These are phyloP conservation scores for Hypoxylon sp. DNA, from an alignment of 2,329 filamentous ascomycete genomes.

Conservation along the genomic window DNA sequence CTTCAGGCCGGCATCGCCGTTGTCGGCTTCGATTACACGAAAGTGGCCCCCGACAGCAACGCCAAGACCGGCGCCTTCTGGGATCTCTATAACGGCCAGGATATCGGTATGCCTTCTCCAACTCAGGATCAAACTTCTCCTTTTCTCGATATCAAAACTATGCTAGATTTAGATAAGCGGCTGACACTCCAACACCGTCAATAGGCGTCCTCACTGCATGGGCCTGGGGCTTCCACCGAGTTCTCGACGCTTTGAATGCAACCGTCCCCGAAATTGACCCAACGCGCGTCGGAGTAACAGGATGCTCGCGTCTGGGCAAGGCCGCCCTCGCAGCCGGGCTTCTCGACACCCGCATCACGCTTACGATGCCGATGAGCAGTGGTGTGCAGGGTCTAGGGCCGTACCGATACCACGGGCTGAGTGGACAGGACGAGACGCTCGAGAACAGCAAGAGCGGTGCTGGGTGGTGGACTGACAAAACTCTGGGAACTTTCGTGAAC, in stretches of 20 bases:
- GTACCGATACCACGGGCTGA: slow-evolving; percentile 63
- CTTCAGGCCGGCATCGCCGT: slow-evolving; percentile 62
- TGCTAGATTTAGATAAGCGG: too few species aligned
- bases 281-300: slow-evolving; percentile 61
- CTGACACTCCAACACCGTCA: too few species aligned
- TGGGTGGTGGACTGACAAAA: slow-evolving; percentile 68
- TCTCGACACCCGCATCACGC: slow-evolving; percentile 64
- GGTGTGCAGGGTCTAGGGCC: slow-evolving; percentile 68
- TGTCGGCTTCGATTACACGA: slow-evolving; percentile 63
- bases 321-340: slow-evolving; percentile 66
- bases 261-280: slow-evolving; percentile 62
- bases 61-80: slow-evolving; percentile 64
- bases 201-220: slow-evolving; percentile 65
- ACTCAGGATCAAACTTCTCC: too few species aligned
- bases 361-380: slow-evolving; percentile 69
- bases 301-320: slow-evolving; percentile 68
- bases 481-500: slow-evolving; percentile 69
- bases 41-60: slow-evolving; percentile 63
- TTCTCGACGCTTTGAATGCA: slow-evolving; percentile 64
- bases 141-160: too few species aligned
- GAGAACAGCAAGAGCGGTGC: slow-evolving; percentile 66
- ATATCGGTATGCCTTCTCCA: slow-evolving; percentile 58
- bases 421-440: slow-evolving; percentile 61
- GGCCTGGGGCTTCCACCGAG: slow-evolving; percentile 68
- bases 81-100: slow-evolving; percentile 62